These are phyloP conservation scores for Acanthamoeba castellanii DNA, from an alignment of 208 protist genomes.

Conservation along the genomic window DNA sequence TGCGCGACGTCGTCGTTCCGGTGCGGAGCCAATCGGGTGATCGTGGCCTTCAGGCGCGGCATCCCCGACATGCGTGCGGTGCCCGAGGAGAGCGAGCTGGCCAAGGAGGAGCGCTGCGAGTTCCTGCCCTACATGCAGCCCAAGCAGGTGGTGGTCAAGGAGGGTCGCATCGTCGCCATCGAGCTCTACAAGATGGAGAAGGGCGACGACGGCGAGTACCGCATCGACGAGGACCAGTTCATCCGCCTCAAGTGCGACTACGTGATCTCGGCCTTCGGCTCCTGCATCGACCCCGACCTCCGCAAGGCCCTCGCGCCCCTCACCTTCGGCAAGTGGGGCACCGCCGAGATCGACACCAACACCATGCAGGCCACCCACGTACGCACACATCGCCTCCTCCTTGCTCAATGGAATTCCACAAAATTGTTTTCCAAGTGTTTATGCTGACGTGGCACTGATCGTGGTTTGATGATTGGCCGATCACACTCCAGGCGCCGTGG, in stretches of 20 bases:
- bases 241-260: slow-evolving; percentile 91
- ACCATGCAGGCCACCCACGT: slow-evolving; percentile 76
- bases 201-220: slow-evolving; percentile 87
- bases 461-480: background rate
- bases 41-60: slow-evolving; percentile 89
- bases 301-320: slow-evolving; percentile 80
- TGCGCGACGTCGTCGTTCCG: slow-evolving; percentile 90
- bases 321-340: slow-evolving; percentile 86
- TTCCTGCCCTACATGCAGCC: slow-evolving; percentile 90
- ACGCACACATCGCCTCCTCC: background rate
- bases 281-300: slow-evolving; percentile 77
- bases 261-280: slow-evolving; percentile 93
- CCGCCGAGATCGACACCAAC: slow-evolving; percentile 83
- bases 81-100: slow-evolving; percentile 90
- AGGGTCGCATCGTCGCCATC: slow-evolving; percentile 87
- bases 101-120: slow-evolving; percentile 89
- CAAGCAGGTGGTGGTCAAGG: slow-evolving; percentile 87
- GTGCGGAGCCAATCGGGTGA: slow-evolving; percentile 91
- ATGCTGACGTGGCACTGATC: too few species aligned
- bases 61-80: slow-evolving; percentile 91
- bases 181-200: slow-evolving; percentile 91
- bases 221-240: slow-evolving; percentile 90
- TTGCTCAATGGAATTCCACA: too few species aligned
- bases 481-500: background rate
- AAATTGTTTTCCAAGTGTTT: too few species aligned